Evolutionary conservation across 306 rosid species (phyloP), one percentile per base, ranked within the genome.

Genomic region (Luffa aegyptiaca): DNA sequence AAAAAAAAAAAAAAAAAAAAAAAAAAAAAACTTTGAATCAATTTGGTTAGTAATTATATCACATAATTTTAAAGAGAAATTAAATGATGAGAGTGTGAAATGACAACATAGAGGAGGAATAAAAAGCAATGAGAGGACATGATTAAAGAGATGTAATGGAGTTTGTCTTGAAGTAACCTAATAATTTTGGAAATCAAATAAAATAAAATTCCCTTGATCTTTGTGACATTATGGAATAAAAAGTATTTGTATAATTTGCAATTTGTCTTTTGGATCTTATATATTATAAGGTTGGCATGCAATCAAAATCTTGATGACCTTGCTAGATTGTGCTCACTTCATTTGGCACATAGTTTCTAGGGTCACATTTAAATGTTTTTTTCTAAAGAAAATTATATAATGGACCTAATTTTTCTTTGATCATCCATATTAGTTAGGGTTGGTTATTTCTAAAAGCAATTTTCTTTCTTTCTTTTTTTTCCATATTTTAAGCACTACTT

Each of bases 51-150:
- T 6, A 37, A 20, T 9, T 3, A 45, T 45, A 2, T 1, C 31
- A 71, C 49, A 70, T 36, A 26, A 13, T 35, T 33, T 48, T 16
- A 2, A 48, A 57, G 8, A 6, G 6, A 5, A 44, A 33, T 16
- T 2, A 66, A 48, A 6, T 11, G 55, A 45, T 6, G 14, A 61
- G 4, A n/a, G 56, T 8, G 76, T 57, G 36, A 75, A 42, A 75
- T 37, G 80, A 86, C 83, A 86, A 74, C 21, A 42, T 6, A 57
- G 14, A 39, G 59, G 18, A 39, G 64, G 74, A 77, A 77, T 46
- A 55, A 83, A 83, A 48, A 52, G 3, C 45, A 46, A 62, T 49
- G 55, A 33, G n/a, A 37, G 33, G 56, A 17, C n/a, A 44, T 41
- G 46, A 51, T 81, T 33, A 13, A 9, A 36, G 59, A 55, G 75